A percentile compares a stretch with the other conserved stretches of the same genome.
phyloP scores from a whole-genome alignment of 78 protist genomes.

The Dictyostelium citrinum region DNA sequence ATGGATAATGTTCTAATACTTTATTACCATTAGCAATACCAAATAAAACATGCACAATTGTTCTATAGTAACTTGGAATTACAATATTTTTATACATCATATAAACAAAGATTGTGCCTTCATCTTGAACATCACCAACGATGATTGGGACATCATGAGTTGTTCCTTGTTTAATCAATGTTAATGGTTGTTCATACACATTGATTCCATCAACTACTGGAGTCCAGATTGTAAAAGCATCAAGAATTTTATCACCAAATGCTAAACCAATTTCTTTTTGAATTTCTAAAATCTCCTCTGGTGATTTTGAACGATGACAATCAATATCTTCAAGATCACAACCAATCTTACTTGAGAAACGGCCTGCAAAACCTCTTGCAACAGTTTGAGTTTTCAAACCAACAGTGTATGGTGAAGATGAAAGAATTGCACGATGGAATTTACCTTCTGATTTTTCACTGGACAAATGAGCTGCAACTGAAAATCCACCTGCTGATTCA shows the following conservation, averaged over 20 bases:
- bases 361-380: neutral
- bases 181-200: constrained; percentile 34
- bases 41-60: neutral
- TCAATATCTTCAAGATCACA: constrained; percentile 3
- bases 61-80: neutral
- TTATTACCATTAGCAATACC: neutral
- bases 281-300: neutral
- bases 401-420: neutral
- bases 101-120: constrained; percentile 14
- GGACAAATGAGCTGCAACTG: constrained; percentile 69
- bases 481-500: constrained; percentile 34
- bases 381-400: neutral
- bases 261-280: neutral
- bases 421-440: constrained; percentile 73
- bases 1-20: neutral
- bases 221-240: constrained; percentile 30
- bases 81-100: neutral
- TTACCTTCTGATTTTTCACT: constrained; percentile 31
- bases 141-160: constrained; percentile 47
- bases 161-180: neutral
- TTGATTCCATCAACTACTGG: constrained; percentile 37
- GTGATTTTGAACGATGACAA: neutral
- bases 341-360: constrained; percentile 43
- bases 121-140: constrained; percentile 21
- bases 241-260: neutral